Evolutionary conservation across 1,139 yeast genomes (phyloP).

Genomic region (Spathaspora sp.): DNA sequence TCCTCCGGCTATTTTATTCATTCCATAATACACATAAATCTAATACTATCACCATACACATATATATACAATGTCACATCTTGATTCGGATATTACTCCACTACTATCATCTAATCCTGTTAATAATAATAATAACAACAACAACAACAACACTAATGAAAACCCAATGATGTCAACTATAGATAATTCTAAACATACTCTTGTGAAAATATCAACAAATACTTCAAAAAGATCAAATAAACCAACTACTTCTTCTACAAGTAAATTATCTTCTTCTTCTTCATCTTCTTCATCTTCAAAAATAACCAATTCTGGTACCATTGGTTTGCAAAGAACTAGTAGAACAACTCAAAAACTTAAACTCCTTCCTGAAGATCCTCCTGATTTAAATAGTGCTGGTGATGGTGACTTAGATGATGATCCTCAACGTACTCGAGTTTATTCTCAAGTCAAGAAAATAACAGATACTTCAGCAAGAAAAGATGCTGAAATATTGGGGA

Average conservation of each 20-base stretch:
- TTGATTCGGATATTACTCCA: conserved; percentile 19
- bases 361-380: conserved; percentile 78
- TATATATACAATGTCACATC: conserved; percentile 5
- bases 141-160: conserved; percentile 20
- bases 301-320: conserved; percentile 40
- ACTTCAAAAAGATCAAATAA: conserved; percentile 3
- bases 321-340: conserved; percentile 86
- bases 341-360: conserved; percentile 86
- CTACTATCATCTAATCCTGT: conserved; percentile 16
- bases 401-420: conserved; percentile 21
- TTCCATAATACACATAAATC: neutral
- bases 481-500: conserved; percentile 92
- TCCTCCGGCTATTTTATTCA: neutral
- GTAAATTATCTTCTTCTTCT: too few relatives aligned
- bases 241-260: conserved; percentile 19
- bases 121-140: neutral
- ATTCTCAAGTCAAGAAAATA: conserved; percentile 80
- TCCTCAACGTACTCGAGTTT: conserved; percentile 45
- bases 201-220: conserved; percentile 3
- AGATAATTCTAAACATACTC: neutral
- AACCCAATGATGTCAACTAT: conserved; percentile 25
- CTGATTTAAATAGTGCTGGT: conserved; percentile 12
- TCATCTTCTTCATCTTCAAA: conserved; percentile 25
- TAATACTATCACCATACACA: neutral
- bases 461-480: conserved; percentile 90